phyloP scores from a whole-genome alignment of 768 basidiomycete genomes.

The Amanita pallidorosea region DNA sequence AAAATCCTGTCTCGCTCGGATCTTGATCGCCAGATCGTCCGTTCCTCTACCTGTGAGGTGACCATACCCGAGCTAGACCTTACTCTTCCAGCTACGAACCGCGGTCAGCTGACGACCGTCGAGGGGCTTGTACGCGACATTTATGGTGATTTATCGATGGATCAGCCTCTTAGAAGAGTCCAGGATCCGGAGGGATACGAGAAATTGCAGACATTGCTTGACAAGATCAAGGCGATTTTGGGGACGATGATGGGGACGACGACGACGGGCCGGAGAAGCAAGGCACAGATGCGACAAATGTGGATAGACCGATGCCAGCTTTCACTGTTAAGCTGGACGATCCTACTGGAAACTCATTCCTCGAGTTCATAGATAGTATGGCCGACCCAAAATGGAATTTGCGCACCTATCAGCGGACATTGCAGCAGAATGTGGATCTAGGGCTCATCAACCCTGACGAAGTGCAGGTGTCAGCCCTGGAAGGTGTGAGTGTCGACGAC shows the following conservation, averaged over 20 bases:
- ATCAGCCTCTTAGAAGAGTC: conserved; percentile 76
- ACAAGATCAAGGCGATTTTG: conserved; percentile 51
- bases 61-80: conserved; percentile 81
- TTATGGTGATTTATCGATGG: conserved; percentile 63
- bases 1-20: conserved; percentile 66
- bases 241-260: conserved; percentile 43
- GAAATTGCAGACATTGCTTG: conserved; percentile 71
- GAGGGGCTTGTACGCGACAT: conserved; percentile 87
- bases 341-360: conserved; percentile 92
- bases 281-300: neutral
- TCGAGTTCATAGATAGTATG: conserved; percentile 82
- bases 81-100: conserved; percentile 73
- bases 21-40: conserved; percentile 88
- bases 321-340: conserved; percentile 88
- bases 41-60: conserved; percentile 75
- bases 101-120: conserved; percentile 93
- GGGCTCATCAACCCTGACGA: conserved; percentile 56
- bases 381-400: conserved; percentile 91
- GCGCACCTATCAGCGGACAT: conserved; percentile 67
- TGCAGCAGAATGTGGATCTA: conserved; percentile 70
- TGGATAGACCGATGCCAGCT: conserved; percentile 39
- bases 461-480: conserved; percentile 6
- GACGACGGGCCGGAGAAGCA: conserved; percentile 28
- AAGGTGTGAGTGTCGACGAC: neutral
- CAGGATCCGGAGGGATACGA: conserved; percentile 62